These are phyloP conservation scores for Aspergillus fischeri DNA, from an alignment of 2,329 filamentous ascomycete species.

Conservation along the genomic window DNA sequence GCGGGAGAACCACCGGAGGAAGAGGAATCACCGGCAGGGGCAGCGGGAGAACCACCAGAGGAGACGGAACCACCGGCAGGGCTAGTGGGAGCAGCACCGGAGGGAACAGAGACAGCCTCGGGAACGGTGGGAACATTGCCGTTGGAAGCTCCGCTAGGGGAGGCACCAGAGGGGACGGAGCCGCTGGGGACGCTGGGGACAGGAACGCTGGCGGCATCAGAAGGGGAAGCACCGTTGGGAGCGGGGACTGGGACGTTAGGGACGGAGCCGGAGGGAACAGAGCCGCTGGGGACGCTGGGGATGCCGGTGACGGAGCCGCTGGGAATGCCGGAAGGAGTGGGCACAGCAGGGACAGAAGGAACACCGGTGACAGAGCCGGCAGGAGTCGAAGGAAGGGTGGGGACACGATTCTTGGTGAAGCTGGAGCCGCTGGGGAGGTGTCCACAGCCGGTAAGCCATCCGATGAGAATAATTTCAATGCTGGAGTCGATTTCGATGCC, in stretches of 20 bases:
- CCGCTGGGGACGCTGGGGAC: background rate
- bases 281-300: conserved; percentile 1
- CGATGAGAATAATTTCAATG: conserved; percentile 50
- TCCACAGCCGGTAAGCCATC: conserved; percentile 32
- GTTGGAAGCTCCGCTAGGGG: conserved; percentile 1
- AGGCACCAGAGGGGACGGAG: background rate
- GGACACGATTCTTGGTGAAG: conserved; percentile 8
- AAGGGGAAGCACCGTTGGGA: background rate
- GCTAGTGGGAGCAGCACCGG: conserved; percentile 1
- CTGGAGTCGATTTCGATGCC: conserved; percentile 49
- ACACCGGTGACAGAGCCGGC: background rate
- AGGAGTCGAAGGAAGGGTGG: conserved; percentile 2
- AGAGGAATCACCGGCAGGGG: background rate
- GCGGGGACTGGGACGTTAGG: background rate
- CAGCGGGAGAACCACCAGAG: background rate
- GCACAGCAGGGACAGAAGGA: conserved; percentile 2
- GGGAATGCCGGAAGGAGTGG: background rate
- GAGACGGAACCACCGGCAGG: conserved; percentile 4
- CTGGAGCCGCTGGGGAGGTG: conserved; percentile 18
- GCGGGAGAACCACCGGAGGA: too few species aligned
- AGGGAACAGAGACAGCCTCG: background rate
- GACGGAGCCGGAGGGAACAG: background rate
- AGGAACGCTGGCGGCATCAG: too few species aligned
- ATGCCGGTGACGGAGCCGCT: conserved; percentile 2
- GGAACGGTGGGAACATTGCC: conserved; percentile 11